Conservation (phyloP, 257 asterid species). For the Solanum dulcamara region DNA sequence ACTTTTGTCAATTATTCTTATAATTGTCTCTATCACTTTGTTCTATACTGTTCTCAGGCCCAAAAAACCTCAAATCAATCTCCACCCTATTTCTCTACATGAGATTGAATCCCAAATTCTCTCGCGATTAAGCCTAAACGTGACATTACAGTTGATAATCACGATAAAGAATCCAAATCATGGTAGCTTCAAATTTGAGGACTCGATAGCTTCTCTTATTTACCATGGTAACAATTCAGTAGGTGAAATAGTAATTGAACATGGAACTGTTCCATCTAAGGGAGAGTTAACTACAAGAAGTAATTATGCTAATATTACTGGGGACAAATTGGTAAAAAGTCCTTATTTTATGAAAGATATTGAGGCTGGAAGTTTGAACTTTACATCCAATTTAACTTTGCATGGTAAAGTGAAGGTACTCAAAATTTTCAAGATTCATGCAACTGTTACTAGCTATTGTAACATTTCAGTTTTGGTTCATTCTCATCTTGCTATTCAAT, state of each 20-base stretch:
- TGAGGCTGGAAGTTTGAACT: conserved; percentile 1
- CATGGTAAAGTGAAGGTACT: conserved; percentile 10
- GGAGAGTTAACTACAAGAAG: conserved; percentile 4
- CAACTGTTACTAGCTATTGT: conserved; percentile 2
- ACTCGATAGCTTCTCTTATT: background rate
- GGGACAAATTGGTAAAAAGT: background rate
- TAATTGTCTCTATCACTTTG: background rate
- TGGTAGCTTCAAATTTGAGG: conserved; percentile 3
- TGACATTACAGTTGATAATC: conserved; percentile 1
- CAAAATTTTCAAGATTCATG: conserved; percentile 9
- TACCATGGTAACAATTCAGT: conserved; percentile 1
- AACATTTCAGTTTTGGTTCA: background rate
- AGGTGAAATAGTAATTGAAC: conserved; percentile 3
- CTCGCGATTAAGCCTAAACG: conserved; percentile 1
- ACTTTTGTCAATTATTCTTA: background rate
- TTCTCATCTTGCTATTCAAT: background rate
- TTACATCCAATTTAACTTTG: conserved; percentile 4
- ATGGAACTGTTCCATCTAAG: conserved; percentile 9
- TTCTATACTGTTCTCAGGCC: conserved; percentile 7
- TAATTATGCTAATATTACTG: conserved; percentile 1
- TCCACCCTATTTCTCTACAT: conserved; percentile 2
- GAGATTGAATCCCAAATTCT: background rate
- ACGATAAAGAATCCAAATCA: conserved; percentile 8
- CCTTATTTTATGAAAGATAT: conserved; percentile 7
- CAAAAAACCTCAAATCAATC: conserved; percentile 5